Evolutionary conservation across 2,329 filamentous ascomycete genomes (phyloP), one percentile per base, ranked within the genome.

Genomic region (Coniochaeta ligniaria): DNA sequence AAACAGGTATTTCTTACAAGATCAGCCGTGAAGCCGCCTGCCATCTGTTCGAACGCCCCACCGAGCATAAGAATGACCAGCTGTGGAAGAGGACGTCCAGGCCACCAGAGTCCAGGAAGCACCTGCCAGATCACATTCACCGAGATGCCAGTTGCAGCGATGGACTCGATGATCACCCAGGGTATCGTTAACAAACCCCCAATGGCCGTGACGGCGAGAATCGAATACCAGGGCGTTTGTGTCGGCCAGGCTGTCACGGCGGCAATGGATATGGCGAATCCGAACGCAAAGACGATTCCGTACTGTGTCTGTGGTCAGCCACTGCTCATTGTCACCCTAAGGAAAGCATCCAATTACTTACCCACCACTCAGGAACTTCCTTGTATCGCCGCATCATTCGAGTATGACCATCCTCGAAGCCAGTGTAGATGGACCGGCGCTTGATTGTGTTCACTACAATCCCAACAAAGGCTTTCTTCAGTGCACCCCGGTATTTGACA

Each of bases 111-210:
- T 17, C 66, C 66, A n/a, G 66, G 67, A 22, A 83, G 73, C 59
- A 80, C 78, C 64, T 81, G 78, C 2, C 78, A 80, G 56, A 82
- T 73, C 38, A 83, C 79, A 61, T 83, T 82, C 9, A 83, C 66
- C 2, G 74, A 74, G 26, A 81, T 73, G 60, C 77, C 73, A 7
- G 54, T 57, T 11, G 54, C 54, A 24, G 54, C 54, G 54, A 80
- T 79, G 6, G 78, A 80, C 63, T 78, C 72, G 56, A 83, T 73
- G 55, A 82, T 76, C 45, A 74, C 75, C 64, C 72, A 73, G 5
- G 80, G 80, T 16, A 82, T 70, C 14, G 77, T 76, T 67, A 79
- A 78, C 17, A 81, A 59, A 12, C 71, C 65, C 0, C 79, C 73
- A 61, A 83, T 74, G 38, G 77, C 76, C 0, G 73, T 76, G 59